These are phyloP conservation scores for Amanita brunnescens DNA, from an alignment of 768 basidiomycete genomes.

Conservation along the genomic window DNA sequence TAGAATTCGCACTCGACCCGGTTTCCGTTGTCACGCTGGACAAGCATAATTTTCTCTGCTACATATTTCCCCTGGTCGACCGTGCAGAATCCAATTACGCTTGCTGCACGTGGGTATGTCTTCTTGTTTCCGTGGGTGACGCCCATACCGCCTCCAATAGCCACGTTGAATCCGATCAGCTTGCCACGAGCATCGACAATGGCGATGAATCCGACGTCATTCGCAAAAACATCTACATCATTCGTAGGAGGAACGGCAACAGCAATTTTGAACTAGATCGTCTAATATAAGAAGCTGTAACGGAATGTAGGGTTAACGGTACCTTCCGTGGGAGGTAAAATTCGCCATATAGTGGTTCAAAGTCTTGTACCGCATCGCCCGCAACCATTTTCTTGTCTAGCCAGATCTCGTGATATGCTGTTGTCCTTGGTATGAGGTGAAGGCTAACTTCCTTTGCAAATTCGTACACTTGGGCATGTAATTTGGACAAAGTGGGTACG, in stretches of 20 bases:
- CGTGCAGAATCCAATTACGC: slow-evolving; percentile 89
- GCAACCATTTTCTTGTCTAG: slow-evolving; percentile 94
- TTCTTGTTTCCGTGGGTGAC: slow-evolving; percentile 99
- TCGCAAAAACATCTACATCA: slow-evolving; percentile 91
- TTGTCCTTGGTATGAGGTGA: slow-evolving; percentile 78
- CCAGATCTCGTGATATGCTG: slow-evolving; percentile 77
- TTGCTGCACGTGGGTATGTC: slow-evolving; percentile 88
- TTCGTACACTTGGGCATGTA: slow-evolving; percentile 76
- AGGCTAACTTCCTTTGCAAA: slow-evolving; percentile 81
- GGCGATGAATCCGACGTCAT: slow-evolving; percentile 95
- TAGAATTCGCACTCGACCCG: slow-evolving; percentile 66
- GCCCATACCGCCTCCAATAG: slow-evolving; percentile 96
- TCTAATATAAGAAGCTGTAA: slow-evolving; percentile 4
- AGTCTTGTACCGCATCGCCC: slow-evolving; percentile 88
- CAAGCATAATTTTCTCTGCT: slow-evolving; percentile 89
- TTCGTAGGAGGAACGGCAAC: slow-evolving; percentile 95
- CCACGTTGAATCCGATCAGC: slow-evolving; percentile 88
- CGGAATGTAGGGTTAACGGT: slow-evolving; percentile 8
- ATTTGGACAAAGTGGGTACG: slow-evolving; percentile 80
- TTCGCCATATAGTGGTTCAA: slow-evolving; percentile 95
- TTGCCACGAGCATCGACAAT: slow-evolving; percentile 71
- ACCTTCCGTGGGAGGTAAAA: slow-evolving; percentile 96
- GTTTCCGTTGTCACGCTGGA: slow-evolving; percentile 94
- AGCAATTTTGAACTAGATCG: slow-evolving; percentile 85
- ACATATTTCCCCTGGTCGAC: slow-evolving; percentile 77